Evolutionary conservation across 2,329 filamentous ascomycete species (phyloP).

Genomic region (Parascedosporium putredinis): DNA sequence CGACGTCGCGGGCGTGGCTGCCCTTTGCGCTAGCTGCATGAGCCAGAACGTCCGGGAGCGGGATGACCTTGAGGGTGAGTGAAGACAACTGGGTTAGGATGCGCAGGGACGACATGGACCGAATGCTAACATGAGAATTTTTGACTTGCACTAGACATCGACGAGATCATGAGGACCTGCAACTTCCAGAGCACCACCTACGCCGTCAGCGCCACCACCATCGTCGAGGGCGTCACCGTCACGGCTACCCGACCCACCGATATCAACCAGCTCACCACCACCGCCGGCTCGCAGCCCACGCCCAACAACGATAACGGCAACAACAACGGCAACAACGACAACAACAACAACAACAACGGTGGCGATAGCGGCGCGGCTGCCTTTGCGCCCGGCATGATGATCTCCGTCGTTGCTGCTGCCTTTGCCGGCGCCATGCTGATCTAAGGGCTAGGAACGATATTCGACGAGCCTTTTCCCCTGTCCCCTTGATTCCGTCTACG

Average conservation of each 20-base stretch:
- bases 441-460: slow-evolving; percentile 20
- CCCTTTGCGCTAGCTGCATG: slow-evolving; percentile 28
- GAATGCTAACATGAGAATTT: too few relatives aligned
- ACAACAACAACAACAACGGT: slow-evolving; percentile 4
- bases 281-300: slow-evolving; percentile 7
- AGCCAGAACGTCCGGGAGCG: slow-evolving; percentile 12
- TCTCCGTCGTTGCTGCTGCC: background rate
- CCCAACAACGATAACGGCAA: background rate
- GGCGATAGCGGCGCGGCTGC: slow-evolving; percentile 7
- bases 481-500: background rate
- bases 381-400: background rate
- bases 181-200: slow-evolving; percentile 13
- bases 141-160: slow-evolving; percentile 15
- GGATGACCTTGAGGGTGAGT: slow-evolving; percentile 14
- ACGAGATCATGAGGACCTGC: slow-evolving; percentile 14
- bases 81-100: too few relatives aligned
- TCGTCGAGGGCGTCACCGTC: slow-evolving; percentile 11
- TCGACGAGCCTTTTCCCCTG: background rate
- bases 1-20: slow-evolving; percentile 25
- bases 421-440: slow-evolving; percentile 30
- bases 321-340: slow-evolving; percentile 9
- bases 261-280: slow-evolving; percentile 13
- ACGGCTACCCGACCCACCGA: slow-evolving; percentile 10
- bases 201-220: slow-evolving; percentile 4
- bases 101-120: too few relatives aligned